Base-by-base conservation (phyloP, 495 filamentous ascomycete species). In the Coniosporium apollinis region DNA sequence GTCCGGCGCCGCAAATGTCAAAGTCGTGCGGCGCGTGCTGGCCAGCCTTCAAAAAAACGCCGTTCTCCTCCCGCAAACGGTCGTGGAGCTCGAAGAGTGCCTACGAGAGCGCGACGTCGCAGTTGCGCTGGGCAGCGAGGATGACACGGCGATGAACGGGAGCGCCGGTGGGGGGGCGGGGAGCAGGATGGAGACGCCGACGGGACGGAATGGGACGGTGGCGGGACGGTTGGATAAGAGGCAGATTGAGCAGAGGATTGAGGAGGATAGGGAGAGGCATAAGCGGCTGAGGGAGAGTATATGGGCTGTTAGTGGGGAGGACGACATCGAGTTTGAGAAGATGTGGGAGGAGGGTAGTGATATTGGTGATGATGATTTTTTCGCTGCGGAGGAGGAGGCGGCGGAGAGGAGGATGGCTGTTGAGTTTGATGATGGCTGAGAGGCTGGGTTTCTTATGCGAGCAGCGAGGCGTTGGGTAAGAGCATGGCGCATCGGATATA, bases 211-310 rank as follows among this genome's bases (percentile, higher is more conserved):
- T 34, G 38, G 33, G 19, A 53, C 39, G 39, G 42, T 43, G 29
- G 58, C 46, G 47, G 55, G 39, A 13, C 67, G 70, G 36, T 61
- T 85, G 9, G 84, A 94, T 49, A 87, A 84, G 53, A 69, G 75
- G 37, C 76, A 87, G 61, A 80, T 93, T 22, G 84, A 94, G 58
- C 86, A 94, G 61, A 59, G 89, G 33, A 94, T 97, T 42, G 91
- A 97, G 43, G 89, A 97, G 51, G 89, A 97, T 57, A 65, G 89
- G 5, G 91, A 97, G 54, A 66, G 89, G 26, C 92, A 96, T 57
- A 96, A 96, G 62, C 61, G 89, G 24, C 60, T 81, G 41, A 56
- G 89, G 11, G 89, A 97, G 53, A 79, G 69, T 44, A 86, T 87
- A 51, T 96, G 91, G 89, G 77, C 81, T 2, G 72, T 93, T 2